Percentiles rank a stretch among this genome's conserved stretches.
Conservation (phyloP, 768 basidiomycete genomes). For the Lentinula edodes region DNA sequence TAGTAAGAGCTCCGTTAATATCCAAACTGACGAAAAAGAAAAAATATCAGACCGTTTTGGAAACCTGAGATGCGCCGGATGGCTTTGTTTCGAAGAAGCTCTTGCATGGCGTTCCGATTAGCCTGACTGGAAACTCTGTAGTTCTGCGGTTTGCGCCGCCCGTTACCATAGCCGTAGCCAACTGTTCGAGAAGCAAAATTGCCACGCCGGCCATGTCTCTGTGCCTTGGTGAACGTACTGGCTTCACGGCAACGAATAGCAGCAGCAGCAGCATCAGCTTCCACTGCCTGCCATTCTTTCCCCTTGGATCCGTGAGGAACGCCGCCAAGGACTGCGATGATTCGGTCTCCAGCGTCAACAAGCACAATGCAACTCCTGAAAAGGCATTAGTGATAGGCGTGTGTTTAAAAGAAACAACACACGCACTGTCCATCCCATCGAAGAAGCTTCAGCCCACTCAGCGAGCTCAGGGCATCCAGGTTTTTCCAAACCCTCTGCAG, state of each 20-base stretch:
- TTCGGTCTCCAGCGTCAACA: background rate
- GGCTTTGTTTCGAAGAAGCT: background rate
- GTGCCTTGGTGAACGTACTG: background rate
- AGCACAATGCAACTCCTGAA: background rate
- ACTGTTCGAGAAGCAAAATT: background rate
- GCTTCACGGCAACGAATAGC: background rate
- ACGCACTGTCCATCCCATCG: no score
- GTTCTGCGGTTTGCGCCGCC: background rate
- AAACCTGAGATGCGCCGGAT: background rate
- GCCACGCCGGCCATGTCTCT: background rate
- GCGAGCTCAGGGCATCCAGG: no score
- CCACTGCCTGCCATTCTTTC: background rate
- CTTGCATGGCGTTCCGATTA: background rate
- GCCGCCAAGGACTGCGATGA: background rate
- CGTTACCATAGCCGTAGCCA: background rate
- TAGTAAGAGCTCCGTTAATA: background rate
- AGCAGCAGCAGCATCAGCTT: background rate
- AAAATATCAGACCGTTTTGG: background rate
- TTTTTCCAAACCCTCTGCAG: no score
- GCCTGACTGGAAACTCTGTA: background rate
- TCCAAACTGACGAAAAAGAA: no score
- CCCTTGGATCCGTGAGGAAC: background rate
- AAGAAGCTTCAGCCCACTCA: no score
- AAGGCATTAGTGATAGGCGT: no score
- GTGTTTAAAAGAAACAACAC: no score